Conservation (phyloP, 345 rosid genomes). For the Moricandia moricandioides region DNA sequence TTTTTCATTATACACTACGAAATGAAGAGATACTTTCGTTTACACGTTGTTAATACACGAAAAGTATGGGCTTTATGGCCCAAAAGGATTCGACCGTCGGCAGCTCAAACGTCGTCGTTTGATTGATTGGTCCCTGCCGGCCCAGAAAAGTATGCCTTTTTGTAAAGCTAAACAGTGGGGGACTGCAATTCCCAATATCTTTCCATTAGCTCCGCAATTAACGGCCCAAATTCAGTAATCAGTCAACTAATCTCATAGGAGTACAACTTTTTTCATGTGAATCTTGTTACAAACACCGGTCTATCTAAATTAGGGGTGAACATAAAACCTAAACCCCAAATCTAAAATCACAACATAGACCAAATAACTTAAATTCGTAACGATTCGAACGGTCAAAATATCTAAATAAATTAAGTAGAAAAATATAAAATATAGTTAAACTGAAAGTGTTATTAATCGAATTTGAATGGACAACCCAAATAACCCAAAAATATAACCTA, state of each 20-base stretch:
- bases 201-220: slow-evolving; percentile 45
- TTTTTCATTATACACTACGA: not conserved
- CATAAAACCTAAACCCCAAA: too few species aligned
- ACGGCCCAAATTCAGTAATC: slow-evolving; percentile 41
- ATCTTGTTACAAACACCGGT: not conserved
- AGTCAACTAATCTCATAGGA: slow-evolving; percentile 2
- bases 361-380: too few species aligned
- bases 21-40: too few species aligned
- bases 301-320: too few species aligned
- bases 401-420: too few species aligned
- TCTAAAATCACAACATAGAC: too few species aligned
- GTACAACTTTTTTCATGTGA: slow-evolving; percentile 26
- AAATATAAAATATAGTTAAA: too few species aligned
- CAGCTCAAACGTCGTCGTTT: slow-evolving; percentile 19
- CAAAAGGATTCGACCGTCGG: slow-evolving; percentile 23
- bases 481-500: too few species aligned
- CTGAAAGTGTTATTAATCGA: too few species aligned
- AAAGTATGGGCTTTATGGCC: slow-evolving; percentile 16
- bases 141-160: slow-evolving; percentile 8
- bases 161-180: slow-evolving; percentile 21
- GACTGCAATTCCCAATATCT: slow-evolving; percentile 47
- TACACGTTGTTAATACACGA: not conserved
- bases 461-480: too few species aligned
- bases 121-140: not conserved
- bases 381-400: too few species aligned